phyloP scores from a whole-genome alignment of 768 basidiomycete species.

The Panellus pusillus region DNA sequence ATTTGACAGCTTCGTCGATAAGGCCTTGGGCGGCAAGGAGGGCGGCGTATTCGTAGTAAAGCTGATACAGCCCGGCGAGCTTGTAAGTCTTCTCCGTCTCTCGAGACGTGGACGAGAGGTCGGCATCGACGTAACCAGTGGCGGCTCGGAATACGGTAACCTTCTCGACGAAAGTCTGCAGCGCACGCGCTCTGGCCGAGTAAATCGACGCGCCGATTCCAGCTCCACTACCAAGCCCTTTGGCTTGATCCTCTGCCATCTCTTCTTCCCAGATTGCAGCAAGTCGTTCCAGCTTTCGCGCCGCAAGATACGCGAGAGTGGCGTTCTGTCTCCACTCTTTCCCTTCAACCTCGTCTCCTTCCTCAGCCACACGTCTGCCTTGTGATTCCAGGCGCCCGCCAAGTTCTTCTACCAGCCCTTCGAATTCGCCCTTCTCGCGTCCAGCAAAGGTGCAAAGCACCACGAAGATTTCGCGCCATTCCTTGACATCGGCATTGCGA shows the following conservation, averaged over 20 bases:
- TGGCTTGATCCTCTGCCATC: slow-evolving; percentile 77
- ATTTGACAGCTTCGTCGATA: slow-evolving; percentile 75
- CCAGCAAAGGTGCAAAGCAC: slow-evolving; percentile 93
- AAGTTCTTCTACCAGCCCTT: slow-evolving; percentile 86
- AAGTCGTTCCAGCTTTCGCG: slow-evolving; percentile 82
- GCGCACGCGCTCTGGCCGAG: slow-evolving; percentile 77
- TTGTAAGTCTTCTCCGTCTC: slow-evolving; percentile 68
- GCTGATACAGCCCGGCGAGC: slow-evolving; percentile 83
- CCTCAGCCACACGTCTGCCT: slow-evolving; percentile 53
- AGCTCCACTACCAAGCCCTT: slow-evolving; percentile 38
- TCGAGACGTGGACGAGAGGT: slow-evolving; percentile 47
- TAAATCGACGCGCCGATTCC: slow-evolving; percentile 52
- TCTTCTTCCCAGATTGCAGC: slow-evolving; percentile 93
- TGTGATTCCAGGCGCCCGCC: slow-evolving; percentile 90
- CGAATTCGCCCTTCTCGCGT: slow-evolving; percentile 68
- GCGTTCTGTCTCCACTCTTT: slow-evolving; percentile 80
- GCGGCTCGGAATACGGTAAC: slow-evolving; percentile 92
- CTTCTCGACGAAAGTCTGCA: slow-evolving; percentile 96
- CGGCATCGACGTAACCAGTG: slow-evolving; percentile 73
- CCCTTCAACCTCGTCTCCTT: slow-evolving; percentile 40
- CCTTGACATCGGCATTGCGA: slow-evolving; percentile 90
- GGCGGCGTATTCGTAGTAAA: slow-evolving; percentile 95
- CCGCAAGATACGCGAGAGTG: slow-evolving; percentile 90
- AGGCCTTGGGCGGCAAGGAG: slow-evolving; percentile 90
- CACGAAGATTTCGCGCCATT: slow-evolving; percentile 97